These are phyloP conservation scores for Diphasiastrum complanatum DNA, from an alignment of 83 land plant species.

Conservation along the genomic window DNA sequence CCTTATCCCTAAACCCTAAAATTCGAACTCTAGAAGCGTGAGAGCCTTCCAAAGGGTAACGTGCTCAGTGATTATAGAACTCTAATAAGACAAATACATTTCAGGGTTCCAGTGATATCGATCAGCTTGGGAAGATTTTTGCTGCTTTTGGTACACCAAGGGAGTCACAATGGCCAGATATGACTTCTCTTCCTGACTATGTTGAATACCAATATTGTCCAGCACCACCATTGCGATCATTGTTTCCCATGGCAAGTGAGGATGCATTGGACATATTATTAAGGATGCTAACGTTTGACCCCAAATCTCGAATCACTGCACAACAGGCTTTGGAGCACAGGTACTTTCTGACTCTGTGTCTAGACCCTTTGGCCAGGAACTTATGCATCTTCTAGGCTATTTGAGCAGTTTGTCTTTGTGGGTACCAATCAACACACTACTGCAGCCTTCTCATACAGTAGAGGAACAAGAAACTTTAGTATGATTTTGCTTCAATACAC, in stretches of 20 bases:
- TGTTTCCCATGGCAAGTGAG: constrained; percentile 89
- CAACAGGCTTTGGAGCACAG: constrained; percentile 95
- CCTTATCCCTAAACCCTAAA: no score
- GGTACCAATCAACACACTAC: no score
- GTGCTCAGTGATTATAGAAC: no score
- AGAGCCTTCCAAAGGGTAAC: no score
- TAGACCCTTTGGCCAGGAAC: background rate
- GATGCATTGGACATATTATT: constrained; percentile 85
- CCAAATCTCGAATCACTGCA: constrained; percentile 66
- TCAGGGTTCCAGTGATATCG: constrained; percentile 91
- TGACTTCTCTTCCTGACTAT: constrained; percentile 87
- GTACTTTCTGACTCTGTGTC: constrained; percentile 23
- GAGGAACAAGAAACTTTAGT: background rate
- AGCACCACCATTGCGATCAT: constrained; percentile 67
- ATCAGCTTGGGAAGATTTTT: constrained; percentile 96
- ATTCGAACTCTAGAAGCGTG: no score
- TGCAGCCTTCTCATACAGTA: no score
- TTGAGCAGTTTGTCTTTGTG: no score
- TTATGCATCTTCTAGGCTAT: background rate
- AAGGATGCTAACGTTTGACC: constrained; percentile 89
- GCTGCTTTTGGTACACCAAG: constrained; percentile 93
- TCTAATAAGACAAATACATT: background rate
- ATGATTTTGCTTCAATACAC: background rate
- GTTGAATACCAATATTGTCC: constrained; percentile 85
- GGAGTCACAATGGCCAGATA: constrained; percentile 89